Evolutionary conservation across 768 basidiomycete genomes (phyloP).

Genomic region (Tephrocybe sp.): DNA sequence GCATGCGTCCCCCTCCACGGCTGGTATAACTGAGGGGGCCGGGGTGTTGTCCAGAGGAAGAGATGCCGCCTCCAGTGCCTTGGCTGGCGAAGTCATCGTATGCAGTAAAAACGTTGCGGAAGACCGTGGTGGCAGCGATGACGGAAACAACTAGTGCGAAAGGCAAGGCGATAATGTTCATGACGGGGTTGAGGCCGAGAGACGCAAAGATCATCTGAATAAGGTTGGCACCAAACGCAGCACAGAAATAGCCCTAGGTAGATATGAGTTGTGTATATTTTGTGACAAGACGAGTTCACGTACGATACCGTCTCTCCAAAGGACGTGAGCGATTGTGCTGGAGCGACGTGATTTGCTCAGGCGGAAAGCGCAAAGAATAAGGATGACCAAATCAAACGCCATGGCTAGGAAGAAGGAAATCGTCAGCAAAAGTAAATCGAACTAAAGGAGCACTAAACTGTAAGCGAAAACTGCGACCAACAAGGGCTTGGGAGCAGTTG

Average conservation of each 20-base stretch:
- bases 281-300: slow-evolving; percentile 1
- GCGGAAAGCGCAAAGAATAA: slow-evolving; percentile 26
- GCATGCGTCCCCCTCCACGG: slow-evolving; percentile 8
- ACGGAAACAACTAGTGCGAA: slow-evolving; percentile 34
- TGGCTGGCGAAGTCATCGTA: slow-evolving; percentile 29
- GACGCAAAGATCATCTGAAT: slow-evolving; percentile 30
- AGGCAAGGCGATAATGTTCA: slow-evolving; percentile 32
- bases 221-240: slow-evolving; percentile 32
- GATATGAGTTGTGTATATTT: background rate
- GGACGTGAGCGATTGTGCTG: slow-evolving; percentile 26
- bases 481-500: slow-evolving; percentile 28
- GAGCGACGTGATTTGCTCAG: slow-evolving; percentile 21
- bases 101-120: slow-evolving; percentile 33
- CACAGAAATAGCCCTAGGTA: slow-evolving; percentile 28
- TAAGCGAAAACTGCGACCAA: slow-evolving; percentile 30
- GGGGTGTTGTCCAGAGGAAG: background rate
- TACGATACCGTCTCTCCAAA: slow-evolving; percentile 33
- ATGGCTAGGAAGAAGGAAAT: slow-evolving; percentile 23
- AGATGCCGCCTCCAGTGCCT: slow-evolving; percentile 1
- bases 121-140: slow-evolving; percentile 34
- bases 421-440: background rate
- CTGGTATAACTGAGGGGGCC: slow-evolving; percentile 1
- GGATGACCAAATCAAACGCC: slow-evolving; percentile 31
- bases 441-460: slow-evolving; percentile 21
- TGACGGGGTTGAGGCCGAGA: slow-evolving; percentile 31